Conservation (phyloP, 139 green algal species). For the Coelastrella sp. region DNA sequence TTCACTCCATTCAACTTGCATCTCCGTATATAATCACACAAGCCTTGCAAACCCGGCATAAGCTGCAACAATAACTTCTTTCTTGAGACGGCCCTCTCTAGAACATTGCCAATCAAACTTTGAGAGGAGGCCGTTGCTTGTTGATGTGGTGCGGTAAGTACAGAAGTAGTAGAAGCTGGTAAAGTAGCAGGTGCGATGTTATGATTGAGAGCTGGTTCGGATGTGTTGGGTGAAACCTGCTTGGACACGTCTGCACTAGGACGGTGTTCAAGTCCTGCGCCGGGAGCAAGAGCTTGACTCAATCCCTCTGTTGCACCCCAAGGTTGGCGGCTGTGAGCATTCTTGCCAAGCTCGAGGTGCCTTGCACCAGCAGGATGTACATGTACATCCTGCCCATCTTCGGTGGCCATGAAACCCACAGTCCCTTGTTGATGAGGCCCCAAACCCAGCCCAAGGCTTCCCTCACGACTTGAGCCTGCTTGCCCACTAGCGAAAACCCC, state of each 20-base stretch:
- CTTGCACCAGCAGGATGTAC: not conserved
- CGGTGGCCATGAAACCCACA: not conserved
- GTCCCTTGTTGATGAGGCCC: not conserved
- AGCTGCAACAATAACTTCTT: not conserved
- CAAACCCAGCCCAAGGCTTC: not conserved
- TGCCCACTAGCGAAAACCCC: too few relatives aligned
- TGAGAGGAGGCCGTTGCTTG: too few relatives aligned
- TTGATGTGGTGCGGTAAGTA: too few relatives aligned
- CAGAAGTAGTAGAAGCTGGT: too few relatives aligned
- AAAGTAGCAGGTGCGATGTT: too few relatives aligned
- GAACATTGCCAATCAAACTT: too few relatives aligned
- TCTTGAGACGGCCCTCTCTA: not conserved
- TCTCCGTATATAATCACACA: not conserved
- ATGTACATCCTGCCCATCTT: not conserved
- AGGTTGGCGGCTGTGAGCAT: not conserved
- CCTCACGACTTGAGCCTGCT: not conserved
- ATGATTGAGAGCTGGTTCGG: too few relatives aligned
- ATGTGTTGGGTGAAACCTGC: too few relatives aligned
- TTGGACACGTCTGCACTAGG: too few relatives aligned
- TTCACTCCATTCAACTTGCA: not conserved
- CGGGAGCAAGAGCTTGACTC: too few relatives aligned
- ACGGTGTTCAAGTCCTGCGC: too few relatives aligned
- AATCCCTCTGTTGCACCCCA: not conserved
- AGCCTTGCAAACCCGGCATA: not conserved
- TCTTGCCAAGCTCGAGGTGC: not conserved